Conservation (phyloP, 768 basidiomycete species). For the Holtermannia corniformis region DNA sequence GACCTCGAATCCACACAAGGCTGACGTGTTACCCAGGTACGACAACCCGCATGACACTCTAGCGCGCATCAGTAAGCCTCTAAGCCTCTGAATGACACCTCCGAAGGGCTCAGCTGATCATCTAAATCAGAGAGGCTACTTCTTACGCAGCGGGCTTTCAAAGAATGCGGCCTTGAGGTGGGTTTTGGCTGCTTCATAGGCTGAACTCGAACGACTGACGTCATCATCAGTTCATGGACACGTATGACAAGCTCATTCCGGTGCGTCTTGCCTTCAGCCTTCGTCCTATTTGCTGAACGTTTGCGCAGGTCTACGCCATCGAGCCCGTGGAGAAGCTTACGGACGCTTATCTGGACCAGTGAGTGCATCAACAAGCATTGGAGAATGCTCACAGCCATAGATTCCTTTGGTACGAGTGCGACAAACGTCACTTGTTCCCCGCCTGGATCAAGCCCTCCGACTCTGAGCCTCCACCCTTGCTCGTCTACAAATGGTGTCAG, state of each 20-base stretch:
- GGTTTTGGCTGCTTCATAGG: no score
- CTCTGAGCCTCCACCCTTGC: constrained; percentile 88
- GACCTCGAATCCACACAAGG: no score
- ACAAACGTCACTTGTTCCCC: constrained; percentile 95
- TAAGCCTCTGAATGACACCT: no score
- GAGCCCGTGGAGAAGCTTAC: constrained; percentile 99
- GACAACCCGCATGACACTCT: constrained; percentile 99
- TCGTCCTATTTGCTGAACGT: no score
- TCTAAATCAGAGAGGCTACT: constrained; percentile 91
- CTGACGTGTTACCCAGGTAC: no score
- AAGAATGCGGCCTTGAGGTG: constrained; percentile 89
- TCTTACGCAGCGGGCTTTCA: constrained; percentile 95
- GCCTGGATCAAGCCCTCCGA: constrained; percentile 99
- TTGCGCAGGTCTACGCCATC: constrained; percentile 98
- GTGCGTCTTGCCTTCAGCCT: no score
- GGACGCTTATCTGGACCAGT: constrained; percentile 96
- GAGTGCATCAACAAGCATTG: no score
- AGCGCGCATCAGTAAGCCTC: constrained; percentile 97
- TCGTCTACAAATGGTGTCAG: constrained; percentile 99
- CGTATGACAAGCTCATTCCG: constrained; percentile 86
- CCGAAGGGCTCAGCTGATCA: no score
- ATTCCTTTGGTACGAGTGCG: constrained; percentile 98
- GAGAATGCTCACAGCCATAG: no score
- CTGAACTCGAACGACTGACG: constrained; percentile 48
- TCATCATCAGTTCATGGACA: constrained; percentile 95